Evolutionary conservation across 2,329 filamentous ascomycete species (phyloP).

Genomic region (Trichoderma oligosporum): DNA sequence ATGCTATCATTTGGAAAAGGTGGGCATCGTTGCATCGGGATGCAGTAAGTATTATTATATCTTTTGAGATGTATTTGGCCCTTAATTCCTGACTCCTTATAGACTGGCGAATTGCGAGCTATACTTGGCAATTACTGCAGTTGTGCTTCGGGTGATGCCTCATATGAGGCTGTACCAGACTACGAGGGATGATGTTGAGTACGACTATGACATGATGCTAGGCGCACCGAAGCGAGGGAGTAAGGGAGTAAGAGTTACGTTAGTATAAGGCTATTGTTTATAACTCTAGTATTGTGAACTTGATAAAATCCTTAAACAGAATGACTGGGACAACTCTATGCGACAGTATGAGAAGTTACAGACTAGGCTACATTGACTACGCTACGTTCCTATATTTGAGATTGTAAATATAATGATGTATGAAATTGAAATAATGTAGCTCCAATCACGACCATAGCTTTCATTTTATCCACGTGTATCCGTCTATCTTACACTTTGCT

Average conservation of each 20-base stretch:
- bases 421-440: too few relatives aligned
- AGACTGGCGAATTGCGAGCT: conserved; percentile 1
- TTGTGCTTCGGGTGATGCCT: neutral
- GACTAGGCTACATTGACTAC: too few relatives aligned
- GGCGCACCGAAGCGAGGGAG: neutral
- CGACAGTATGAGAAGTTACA: too few relatives aligned
- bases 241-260: neutral
- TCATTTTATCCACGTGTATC: too few relatives aligned
- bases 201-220: neutral
- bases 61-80: neutral
- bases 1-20: conserved; percentile 24
- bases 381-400: too few relatives aligned
- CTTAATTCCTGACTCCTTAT: neutral
- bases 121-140: conserved; percentile 29
- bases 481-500: too few relatives aligned
- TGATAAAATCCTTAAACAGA: too few relatives aligned
- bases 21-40: conserved; percentile 23
- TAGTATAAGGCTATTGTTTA: neutral
- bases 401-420: too few relatives aligned
- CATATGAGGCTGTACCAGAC: neutral
- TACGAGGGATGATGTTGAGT: neutral
- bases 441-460: too few relatives aligned
- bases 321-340: too few relatives aligned
- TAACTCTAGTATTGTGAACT: too few relatives aligned
- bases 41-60: conserved; percentile 20